Evolutionary conservation across 768 basidiomycete genomes (phyloP).

Genomic region (Termitomyces sp.): DNA sequence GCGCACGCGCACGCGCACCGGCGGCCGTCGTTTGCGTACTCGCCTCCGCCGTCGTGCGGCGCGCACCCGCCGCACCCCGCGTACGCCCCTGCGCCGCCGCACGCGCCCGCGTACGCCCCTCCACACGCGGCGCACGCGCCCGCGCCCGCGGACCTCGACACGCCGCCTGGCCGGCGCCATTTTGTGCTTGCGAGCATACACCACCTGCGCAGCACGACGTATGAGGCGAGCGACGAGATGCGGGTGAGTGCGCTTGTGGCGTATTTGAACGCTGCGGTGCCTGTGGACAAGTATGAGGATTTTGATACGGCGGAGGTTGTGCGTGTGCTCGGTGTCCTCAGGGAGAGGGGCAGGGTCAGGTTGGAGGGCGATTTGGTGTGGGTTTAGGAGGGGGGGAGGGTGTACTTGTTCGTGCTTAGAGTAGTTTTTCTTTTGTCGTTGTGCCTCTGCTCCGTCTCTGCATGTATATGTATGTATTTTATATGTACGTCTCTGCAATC

Average conservation of each 20-base stretch:
- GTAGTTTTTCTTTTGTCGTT: no score
- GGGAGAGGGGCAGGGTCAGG: slow-evolving; percentile 41
- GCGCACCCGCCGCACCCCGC: not conserved
- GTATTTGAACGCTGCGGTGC: slow-evolving; percentile 74
- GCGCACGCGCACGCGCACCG: not conserved
- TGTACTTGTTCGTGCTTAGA: no score
- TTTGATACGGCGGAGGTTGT: slow-evolving; percentile 74
- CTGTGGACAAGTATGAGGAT: slow-evolving; percentile 75
- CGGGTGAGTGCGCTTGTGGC: slow-evolving; percentile 63
- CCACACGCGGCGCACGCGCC: no score
- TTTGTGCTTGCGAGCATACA: slow-evolving; percentile 59
- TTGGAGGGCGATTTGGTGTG: slow-evolving; percentile 44
- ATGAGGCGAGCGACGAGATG: slow-evolving; percentile 62
- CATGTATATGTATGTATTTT: no score
- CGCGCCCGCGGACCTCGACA: slow-evolving; percentile 31
- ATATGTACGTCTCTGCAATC: no score
- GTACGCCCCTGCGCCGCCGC: not conserved
- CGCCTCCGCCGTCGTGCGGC: not conserved
- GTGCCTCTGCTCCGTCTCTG: no score
- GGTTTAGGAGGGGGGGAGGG: no score
- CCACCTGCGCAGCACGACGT: slow-evolving; percentile 65
- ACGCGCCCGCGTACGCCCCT: not conserved
- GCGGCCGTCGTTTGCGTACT: slow-evolving; percentile 6
- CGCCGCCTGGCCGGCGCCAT: slow-evolving; percentile 48
- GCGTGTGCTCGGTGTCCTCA: slow-evolving; percentile 37